A percentile compares a stretch with the other conserved stretches of the same genome.
Evolutionary conservation across 2,329 filamentous ascomycete species (phyloP).

Genomic region (Rosellinia necatrix): DNA sequence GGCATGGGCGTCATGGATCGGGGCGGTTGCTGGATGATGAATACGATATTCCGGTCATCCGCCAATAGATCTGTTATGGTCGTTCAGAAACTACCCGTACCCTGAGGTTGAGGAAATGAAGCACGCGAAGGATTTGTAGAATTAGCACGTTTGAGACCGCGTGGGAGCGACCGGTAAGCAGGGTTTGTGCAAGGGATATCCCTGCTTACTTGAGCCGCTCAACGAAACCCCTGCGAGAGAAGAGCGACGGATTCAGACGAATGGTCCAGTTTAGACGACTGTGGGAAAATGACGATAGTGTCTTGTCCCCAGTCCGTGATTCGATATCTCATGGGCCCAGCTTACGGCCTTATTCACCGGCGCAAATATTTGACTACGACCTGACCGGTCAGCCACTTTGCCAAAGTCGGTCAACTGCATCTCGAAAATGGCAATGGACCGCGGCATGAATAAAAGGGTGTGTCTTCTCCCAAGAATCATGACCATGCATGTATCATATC

Average conservation of each 20-base stretch:
- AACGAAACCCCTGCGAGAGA: constrained; percentile 6
- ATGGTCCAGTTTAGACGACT: neutral
- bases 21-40: constrained; percentile 3
- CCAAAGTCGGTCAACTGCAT: constrained; percentile 24
- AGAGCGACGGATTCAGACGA: constrained; percentile 3
- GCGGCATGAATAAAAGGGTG: constrained; percentile 22
- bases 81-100: constrained; percentile 19
- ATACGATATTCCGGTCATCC: too few species aligned
- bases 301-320: constrained; percentile 17
- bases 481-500: too few species aligned
- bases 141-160: constrained; percentile 22
- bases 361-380: constrained; percentile 23
- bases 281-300: constrained; percentile 13
- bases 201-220: constrained; percentile 26
- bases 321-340: constrained; percentile 21
- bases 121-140: constrained; percentile 3
- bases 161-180: constrained; percentile 22
- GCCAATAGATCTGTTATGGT: constrained; percentile 13
- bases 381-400: constrained; percentile 27
- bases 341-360: constrained; percentile 25
- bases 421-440: constrained; percentile 3
- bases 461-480: constrained; percentile 4
- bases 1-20: constrained; percentile 8
- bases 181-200: constrained; percentile 25
- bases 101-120: constrained; percentile 9